Base-by-base conservation (phyloP, 2,329 filamentous ascomycete genomes). In the Orbilia ellipsospora region DNA sequence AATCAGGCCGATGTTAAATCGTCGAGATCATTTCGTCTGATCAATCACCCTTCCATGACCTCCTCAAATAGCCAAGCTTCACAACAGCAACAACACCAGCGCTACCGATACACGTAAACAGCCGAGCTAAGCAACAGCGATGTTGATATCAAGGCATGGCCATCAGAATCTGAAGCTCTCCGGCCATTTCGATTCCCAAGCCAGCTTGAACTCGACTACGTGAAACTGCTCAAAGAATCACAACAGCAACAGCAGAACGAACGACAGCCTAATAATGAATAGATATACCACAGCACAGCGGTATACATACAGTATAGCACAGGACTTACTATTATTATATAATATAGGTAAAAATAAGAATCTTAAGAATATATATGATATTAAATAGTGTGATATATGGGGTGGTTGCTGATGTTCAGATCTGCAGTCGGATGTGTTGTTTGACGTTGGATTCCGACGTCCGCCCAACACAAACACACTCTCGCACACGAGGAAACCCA, bases 371-470 rank as follows among this genome's bases (percentile, higher is more conserved):
- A 31, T 36, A 36, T 36, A 36, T 36, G 31, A 7, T 36, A 36
- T 6, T 36, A 36, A 36, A 36, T 36, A 10, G 5, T 36, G 2
- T 36, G 5, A 10, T 36, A 7, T 2, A 36, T 36, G 31, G 10
- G 31, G 31, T 7, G 1, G 31, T 7, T 36, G 31, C 3, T 2
- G 31, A 36, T 36, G 31, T 4, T 36, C 48, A 20, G 48, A 52
- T 23, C 48, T n/a, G 48, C 48, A 18, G 16, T 18, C 48, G 6
- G 8, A 2, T 48, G 44, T 48, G 48, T 52, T 52, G 48, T 52
- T 18, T 13, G 48, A 52, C 16, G 48, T 52, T 52, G 48, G 48
- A 52, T 52, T 52, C 18, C 7, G 48, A 13, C n/a, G 48, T 18
- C 48, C 15, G 6, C 16, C 48, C 48, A 18, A 52, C n/a, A 23